Evolutionary conservation across 1,139 yeast species (phyloP).

Genomic region (Blastobotrys elegans): DNA sequence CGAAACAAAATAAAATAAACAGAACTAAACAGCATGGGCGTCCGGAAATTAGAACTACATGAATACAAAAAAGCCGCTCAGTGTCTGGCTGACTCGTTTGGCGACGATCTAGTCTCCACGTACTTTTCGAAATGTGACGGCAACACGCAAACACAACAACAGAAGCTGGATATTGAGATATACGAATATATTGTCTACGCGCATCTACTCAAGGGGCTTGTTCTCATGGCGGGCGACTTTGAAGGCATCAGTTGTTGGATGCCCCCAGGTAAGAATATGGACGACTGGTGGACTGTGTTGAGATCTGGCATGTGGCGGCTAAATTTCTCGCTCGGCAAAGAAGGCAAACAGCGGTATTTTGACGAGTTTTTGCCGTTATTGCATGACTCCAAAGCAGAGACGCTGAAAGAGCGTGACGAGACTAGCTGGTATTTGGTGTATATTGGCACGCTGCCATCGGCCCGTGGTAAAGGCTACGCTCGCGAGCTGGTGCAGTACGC

Average conservation of each 20-base stretch:
- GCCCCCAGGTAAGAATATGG: constrained; percentile 48
- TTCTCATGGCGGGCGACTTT: constrained; percentile 47
- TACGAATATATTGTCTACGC: constrained; percentile 56
- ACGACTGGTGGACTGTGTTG: constrained; percentile 46
- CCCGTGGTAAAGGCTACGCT: constrained; percentile 67
- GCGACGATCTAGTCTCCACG: constrained; percentile 48
- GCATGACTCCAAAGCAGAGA: constrained; percentile 42
- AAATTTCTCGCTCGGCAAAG: constrained; percentile 47
- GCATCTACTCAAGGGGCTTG: constrained; percentile 53
- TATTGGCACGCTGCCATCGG: constrained; percentile 52
- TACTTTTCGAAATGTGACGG: constrained; percentile 44
- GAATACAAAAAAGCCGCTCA: constrained; percentile 54
- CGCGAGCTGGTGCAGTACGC: constrained; percentile 53
- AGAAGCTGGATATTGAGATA: constrained; percentile 43
- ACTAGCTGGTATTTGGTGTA: constrained; percentile 55
- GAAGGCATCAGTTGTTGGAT: constrained; percentile 66
- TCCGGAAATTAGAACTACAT: constrained; percentile 31
- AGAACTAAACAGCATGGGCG: constrained; percentile 4
- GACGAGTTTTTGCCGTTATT: constrained; percentile 53
- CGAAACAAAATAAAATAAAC: background rate
- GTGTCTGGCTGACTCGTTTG: constrained; percentile 49
- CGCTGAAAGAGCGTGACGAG: constrained; percentile 34
- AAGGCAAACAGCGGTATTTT: constrained; percentile 52
- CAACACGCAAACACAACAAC: constrained; percentile 35
- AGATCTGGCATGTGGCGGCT: constrained; percentile 52